A percentile compares a stretch with the other conserved stretches of the same genome.
Evolutionary conservation across 23 red algal species (phyloP).

Genomic region (Gracilaria vermiculophylla): DNA sequence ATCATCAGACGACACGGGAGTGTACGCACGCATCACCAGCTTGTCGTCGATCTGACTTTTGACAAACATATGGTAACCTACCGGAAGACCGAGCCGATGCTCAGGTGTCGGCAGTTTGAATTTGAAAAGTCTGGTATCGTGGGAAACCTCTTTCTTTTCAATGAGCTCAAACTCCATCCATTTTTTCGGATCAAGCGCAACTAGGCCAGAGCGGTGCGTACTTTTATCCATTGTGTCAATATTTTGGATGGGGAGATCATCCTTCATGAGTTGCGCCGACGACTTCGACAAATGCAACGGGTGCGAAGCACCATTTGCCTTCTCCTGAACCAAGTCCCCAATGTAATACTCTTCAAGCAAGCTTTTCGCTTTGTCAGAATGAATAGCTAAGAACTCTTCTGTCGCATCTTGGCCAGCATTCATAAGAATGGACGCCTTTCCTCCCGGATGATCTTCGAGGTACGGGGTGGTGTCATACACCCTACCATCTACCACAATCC

Average conservation of each 20-base stretch:
- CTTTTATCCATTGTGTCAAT: neutral
- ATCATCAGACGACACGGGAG: constrained; percentile 78
- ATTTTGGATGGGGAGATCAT: constrained; percentile 62
- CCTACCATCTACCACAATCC: constrained; percentile 90
- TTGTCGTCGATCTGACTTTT: constrained; percentile 74
- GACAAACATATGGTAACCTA: constrained; percentile 92
- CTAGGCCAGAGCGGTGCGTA: neutral
- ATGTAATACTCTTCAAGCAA: constrained; percentile 90
- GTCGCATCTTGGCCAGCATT: constrained; percentile 85
- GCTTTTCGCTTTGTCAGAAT: constrained; percentile 77
- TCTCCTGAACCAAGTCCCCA: constrained; percentile 57
- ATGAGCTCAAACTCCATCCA: constrained; percentile 73
- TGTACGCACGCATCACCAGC: constrained; percentile 94
- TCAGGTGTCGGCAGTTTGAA: constrained; percentile 74
- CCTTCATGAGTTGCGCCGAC: constrained; percentile 71
- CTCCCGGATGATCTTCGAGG: constrained; percentile 96
- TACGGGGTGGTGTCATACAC: constrained; percentile 96
- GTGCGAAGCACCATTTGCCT: neutral
- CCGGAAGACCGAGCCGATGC: constrained; percentile 76
- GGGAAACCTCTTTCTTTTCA: constrained; percentile 64
- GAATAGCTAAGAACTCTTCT: constrained; percentile 92
- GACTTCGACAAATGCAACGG: constrained; percentile 66
- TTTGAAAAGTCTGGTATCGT: constrained; percentile 80
- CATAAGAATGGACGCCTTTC: constrained; percentile 88
- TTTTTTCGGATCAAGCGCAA: constrained; percentile 81